These are phyloP conservation scores for Suhomyces terraborum DNA, from an alignment of 1,139 yeast species.

Conservation along the genomic window DNA sequence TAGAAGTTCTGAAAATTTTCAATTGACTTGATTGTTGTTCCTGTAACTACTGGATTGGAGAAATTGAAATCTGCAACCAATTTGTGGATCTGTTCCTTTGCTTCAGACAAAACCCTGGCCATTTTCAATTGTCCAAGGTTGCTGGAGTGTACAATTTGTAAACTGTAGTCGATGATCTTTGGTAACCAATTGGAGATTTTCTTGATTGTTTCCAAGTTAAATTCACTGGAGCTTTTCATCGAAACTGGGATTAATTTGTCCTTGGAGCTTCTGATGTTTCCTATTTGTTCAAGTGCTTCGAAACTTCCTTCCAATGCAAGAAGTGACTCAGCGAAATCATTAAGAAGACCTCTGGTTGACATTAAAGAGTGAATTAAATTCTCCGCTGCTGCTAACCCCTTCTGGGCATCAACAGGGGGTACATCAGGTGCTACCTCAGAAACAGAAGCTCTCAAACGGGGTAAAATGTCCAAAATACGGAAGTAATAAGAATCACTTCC, in stretches of 20 bases:
- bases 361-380: conserved; percentile 61
- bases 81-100: conserved; percentile 22
- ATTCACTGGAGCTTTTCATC: conserved; percentile 20
- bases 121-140: conserved; percentile 8
- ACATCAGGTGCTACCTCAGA: conserved; percentile 68
- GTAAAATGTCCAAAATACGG: conserved; percentile 74
- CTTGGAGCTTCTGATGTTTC: conserved; percentile 19
- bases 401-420: conserved; percentile 71
- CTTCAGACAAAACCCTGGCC: conserved; percentile 22
- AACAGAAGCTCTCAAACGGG: conserved; percentile 71
- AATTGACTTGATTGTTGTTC: conserved; percentile 20
- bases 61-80: conserved; percentile 16
- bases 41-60: conserved; percentile 20
- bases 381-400: conserved; percentile 80
- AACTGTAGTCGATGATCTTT: conserved; percentile 50
- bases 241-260: conserved; percentile 21
- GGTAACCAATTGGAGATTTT: conserved; percentile 46
- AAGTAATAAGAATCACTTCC: conserved; percentile 63
- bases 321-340: conserved; percentile 28
- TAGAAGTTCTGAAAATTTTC: conserved; percentile 24
- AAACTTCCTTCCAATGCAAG: conserved; percentile 16
- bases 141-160: conserved; percentile 28
- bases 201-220: conserved; percentile 23
- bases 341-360: conserved; percentile 51
- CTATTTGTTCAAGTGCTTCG: conserved; percentile 21